A percentile compares a stretch with the other conserved stretches of the same genome.
Conservation (phyloP, 169 alveolate species). For the Sarcocystis neurona region DNA sequence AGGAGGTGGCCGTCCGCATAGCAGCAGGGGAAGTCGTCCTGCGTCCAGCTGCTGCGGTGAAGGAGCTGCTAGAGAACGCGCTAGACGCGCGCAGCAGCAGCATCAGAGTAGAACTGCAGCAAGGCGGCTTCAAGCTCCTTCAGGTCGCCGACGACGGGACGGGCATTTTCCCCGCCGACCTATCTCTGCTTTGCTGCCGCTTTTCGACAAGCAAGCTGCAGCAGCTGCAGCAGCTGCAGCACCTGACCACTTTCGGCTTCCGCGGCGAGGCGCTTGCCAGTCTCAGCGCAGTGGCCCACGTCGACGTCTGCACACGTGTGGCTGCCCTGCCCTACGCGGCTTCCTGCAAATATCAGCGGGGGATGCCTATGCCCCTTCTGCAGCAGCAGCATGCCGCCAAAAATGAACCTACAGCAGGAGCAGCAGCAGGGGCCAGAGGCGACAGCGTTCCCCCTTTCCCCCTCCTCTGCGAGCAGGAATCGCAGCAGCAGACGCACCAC, state of each 20-base stretch:
- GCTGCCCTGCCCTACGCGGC: slow-evolving; percentile 73
- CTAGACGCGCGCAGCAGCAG: slow-evolving; percentile 95
- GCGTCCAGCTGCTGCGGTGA: slow-evolving; percentile 95
- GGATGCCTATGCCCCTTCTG: slow-evolving; percentile 80
- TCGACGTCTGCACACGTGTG: slow-evolving; percentile 89
- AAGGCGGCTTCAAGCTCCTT: slow-evolving; percentile 91
- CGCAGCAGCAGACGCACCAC: slow-evolving; percentile 71
- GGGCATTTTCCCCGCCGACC: slow-evolving; percentile 92
- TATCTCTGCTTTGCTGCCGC: slow-evolving; percentile 94
- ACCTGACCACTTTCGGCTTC: slow-evolving; percentile 93
- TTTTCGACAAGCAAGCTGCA: slow-evolving; percentile 95
- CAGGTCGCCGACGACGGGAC: slow-evolving; percentile 95
- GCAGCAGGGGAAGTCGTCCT: slow-evolving; percentile 98
- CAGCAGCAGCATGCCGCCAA: no score
- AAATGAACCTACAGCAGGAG: slow-evolving; percentile 66
- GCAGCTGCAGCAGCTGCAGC: slow-evolving; percentile 83
- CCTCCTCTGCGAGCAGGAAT: no score
- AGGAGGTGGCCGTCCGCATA: slow-evolving; percentile 88
- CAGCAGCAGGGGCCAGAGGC: slow-evolving; percentile 65
- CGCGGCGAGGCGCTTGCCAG: slow-evolving; percentile 99
- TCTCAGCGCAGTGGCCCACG: slow-evolving; percentile 90
- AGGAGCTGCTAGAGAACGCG: slow-evolving; percentile 96
- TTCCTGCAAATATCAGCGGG: slow-evolving; percentile 80
- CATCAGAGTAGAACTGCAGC: slow-evolving; percentile 82
- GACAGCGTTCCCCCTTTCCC: no score